phyloP scores from a whole-genome alignment of 495 filamentous ascomycete species.

The Elaphomyces granulatus region DNA sequence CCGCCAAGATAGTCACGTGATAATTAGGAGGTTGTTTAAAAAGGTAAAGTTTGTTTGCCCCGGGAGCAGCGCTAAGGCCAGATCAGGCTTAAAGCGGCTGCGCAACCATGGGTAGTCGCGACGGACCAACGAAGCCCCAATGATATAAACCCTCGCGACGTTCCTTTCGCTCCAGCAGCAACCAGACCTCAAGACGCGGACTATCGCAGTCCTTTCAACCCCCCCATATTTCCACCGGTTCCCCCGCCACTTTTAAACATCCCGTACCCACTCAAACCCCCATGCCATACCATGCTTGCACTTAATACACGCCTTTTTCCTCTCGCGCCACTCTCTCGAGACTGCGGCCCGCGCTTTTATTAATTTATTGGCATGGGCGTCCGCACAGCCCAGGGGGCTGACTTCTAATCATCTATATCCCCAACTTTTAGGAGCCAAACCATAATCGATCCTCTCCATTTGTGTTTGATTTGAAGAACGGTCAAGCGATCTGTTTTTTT shows the following conservation, averaged over 20 bases:
- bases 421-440: no score
- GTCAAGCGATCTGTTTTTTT: neutral
- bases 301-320: neutral
- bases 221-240: conserved; percentile 1
- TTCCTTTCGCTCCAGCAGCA: neutral
- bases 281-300: neutral
- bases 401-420: neutral
- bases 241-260: neutral
- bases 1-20: no score
- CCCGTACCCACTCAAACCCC: neutral
- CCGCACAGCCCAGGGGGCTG: neutral
- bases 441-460: no score
- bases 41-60: no score
- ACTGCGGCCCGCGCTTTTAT: neutral
- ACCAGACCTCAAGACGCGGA: conserved; percentile 1
- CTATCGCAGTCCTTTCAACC: neutral
- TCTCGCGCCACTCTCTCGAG: neutral
- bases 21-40: no score
- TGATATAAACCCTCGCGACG: no score
- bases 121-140: no score
- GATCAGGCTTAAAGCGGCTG: no score
- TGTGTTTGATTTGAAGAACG: no score
- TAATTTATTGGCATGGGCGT: neutral
- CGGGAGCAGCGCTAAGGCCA: no score
- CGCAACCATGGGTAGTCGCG: no score